A percentile compares a stretch with the other conserved stretches of the same genome.
These are phyloP conservation scores for Pelagophyceae sp. DNA, from an alignment of 352 stramenopile species.

Conservation along the genomic window DNA sequence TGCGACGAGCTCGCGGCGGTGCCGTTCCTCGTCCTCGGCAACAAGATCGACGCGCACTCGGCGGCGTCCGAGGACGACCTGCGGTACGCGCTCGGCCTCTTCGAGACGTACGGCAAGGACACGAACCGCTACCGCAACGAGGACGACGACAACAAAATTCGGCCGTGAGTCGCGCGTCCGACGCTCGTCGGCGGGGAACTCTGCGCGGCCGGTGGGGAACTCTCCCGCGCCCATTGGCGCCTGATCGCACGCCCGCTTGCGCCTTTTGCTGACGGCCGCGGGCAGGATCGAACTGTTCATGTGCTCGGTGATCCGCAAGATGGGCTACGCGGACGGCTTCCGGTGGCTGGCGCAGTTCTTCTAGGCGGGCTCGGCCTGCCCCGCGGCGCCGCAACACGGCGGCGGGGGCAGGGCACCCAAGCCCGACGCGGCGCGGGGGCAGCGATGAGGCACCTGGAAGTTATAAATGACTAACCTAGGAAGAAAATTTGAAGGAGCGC, in stretches of 20 bases:
- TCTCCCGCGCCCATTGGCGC: too few relatives aligned
- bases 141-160: slow-evolving; percentile 73
- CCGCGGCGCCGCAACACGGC: too few relatives aligned
- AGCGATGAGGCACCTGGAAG: too few relatives aligned
- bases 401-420: too few relatives aligned
- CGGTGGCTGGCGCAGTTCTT: slow-evolving; percentile 72
- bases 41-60: slow-evolving; percentile 95
- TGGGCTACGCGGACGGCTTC: slow-evolving; percentile 93
- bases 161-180: slow-evolving; percentile 33
- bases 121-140: slow-evolving; percentile 43
- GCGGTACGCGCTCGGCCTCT: slow-evolving; percentile 85
- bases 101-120: slow-evolving; percentile 98
- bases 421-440: too few relatives aligned
- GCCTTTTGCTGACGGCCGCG: slow-evolving; percentile 30
- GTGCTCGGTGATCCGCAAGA: slow-evolving; percentile 96
- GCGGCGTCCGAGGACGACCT: slow-evolving; percentile 97
- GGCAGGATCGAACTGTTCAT: slow-evolving; percentile 95
- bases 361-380: neutral
- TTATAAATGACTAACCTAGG: too few relatives aligned
- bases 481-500: too few relatives aligned
- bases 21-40: slow-evolving; percentile 97
- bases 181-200: neutral
- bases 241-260: neutral
- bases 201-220: too few relatives aligned
- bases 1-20: slow-evolving; percentile 95